A percentile compares a stretch with the other conserved stretches of the same genome.
These are phyloP conservation scores for Camellia sinensis DNA, from an alignment of 148 eudicot genomes.

Conservation along the genomic window DNA sequence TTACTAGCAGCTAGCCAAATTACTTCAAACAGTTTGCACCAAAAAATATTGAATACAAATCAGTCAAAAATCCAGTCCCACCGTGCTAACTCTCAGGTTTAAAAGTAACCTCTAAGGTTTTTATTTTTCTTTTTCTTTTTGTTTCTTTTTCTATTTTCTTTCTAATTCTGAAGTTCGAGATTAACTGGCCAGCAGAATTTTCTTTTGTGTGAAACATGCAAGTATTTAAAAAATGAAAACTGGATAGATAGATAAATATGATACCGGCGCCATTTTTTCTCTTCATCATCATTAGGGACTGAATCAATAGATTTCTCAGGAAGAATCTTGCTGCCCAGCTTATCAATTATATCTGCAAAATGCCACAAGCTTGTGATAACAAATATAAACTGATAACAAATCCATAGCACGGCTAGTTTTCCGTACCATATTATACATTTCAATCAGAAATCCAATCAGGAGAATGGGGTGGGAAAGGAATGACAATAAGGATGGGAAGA, in stretches of 20 bases:
- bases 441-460: neutral
- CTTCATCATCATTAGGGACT: constrained; percentile 44
- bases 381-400: neutral
- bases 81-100: neutral
- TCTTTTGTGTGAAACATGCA: constrained; percentile 1
- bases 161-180: neutral
- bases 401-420: neutral
- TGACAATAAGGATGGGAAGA: no score
- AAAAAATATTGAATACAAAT: neutral
- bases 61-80: neutral
- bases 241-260: neutral
- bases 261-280: constrained; percentile 71
- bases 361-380: constrained; percentile 7
- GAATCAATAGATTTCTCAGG: constrained; percentile 34
- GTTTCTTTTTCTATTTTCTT: neutral
- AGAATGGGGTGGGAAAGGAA: neutral
- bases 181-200: neutral
- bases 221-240: neutral
- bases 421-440: neutral
- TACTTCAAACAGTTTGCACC: neutral
- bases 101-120: neutral
- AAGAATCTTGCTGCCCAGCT: constrained; percentile 40
- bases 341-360: constrained; percentile 56
- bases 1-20: no score
- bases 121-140: neutral